Evolutionary conservation across 257 asterid genomes (phyloP), one percentile per base, ranked within the genome.

Genomic region (Forsythia viridissima): DNA sequence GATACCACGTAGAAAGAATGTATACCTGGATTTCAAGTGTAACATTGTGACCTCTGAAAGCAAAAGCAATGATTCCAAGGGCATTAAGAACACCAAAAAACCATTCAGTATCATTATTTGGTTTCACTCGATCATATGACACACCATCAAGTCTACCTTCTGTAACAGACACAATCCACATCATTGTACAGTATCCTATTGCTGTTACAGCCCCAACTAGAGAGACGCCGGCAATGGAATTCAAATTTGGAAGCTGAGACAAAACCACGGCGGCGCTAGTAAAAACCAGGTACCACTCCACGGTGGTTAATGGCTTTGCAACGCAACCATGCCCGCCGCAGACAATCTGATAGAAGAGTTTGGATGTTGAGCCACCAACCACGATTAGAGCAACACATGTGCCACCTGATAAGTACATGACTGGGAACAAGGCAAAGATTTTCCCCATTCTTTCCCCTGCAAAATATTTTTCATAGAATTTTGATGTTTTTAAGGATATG

Each of bases 211-310:
- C 79, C 8, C 86, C 86, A 3, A 83, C 4, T 12, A 83, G 73
- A 0, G 86, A 83, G 20, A 83, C 82, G 5, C 86, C 86, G 44
- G 86, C 86, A 10, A 83, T 83, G 36, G 86, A 83, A 80, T 83
- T 83, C 13, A 83, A 76, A 37, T 82, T 82, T 3, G 86, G 86
- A 13, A 82, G 80, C 40, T 82, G 86, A 36, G 86, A 82, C 9
- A 83, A 75, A 0, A 79, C 15, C 76, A 79, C 79, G 38, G 82
- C 76, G n/a, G 76, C 80, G 34, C 73, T 59, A 0, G 81, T 80
- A 72, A 83, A 83, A 4, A 83, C 83, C 37, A 83, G 72, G 79
- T 79, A 83, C 86, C 86, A 83, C 79, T 83, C 86, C 69, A 79
- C 86, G 43, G 81, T 79, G 73, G 86, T 83, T 0, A 83, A 34